These are phyloP conservation scores for Elongisporangium prolatum DNA, from an alignment of 352 stramenopile genomes.

Conservation along the genomic window DNA sequence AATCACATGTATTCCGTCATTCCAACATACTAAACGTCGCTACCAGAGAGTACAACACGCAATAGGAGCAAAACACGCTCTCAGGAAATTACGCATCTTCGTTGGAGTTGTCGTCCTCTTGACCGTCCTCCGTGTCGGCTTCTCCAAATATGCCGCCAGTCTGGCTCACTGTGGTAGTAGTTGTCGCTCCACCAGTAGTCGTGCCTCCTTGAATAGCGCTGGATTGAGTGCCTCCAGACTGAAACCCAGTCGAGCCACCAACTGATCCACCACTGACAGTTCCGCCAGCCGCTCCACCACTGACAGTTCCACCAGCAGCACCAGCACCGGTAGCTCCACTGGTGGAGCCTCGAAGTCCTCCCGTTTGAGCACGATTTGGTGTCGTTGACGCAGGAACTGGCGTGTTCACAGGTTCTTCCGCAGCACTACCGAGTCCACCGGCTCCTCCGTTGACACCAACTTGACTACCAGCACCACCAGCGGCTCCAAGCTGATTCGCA, in stretches of 20 bases:
- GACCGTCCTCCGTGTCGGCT: neutral
- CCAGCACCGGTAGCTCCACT: neutral
- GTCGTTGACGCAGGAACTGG: neutral
- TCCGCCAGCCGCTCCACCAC: neutral
- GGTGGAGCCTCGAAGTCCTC: no score
- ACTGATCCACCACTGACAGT: neutral
- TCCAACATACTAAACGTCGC: no score
- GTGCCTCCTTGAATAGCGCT: neutral
- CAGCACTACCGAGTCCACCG: neutral
- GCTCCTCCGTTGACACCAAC: neutral
- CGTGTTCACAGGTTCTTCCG: neutral
- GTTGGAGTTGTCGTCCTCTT: no score
- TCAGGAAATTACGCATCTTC: no score
- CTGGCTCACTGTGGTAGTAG: neutral
- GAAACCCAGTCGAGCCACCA: neutral
- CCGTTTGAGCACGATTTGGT: no score
- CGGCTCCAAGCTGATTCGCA: no score
- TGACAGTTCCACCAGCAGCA: no score
- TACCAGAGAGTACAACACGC: no score
- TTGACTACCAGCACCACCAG: neutral
- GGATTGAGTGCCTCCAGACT: neutral
- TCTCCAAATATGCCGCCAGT: no score
- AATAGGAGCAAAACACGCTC: no score
- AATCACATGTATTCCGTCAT: no score
- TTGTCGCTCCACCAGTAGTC: neutral